Conservation (phyloP, 768 basidiomycete genomes). For the Clitopilus hobsonii region DNA sequence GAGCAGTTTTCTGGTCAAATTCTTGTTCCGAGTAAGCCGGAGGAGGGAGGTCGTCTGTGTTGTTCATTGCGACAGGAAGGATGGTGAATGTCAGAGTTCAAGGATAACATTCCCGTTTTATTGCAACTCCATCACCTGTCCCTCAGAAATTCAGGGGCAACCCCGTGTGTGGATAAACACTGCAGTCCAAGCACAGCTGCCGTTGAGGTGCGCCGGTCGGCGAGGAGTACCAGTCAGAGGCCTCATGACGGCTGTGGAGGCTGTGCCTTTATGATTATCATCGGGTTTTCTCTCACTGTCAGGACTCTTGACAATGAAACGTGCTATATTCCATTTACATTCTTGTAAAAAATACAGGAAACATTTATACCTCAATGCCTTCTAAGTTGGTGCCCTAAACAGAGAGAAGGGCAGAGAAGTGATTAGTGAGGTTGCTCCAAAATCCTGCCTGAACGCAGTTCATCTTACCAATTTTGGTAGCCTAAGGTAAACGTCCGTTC, state of each 20-base stretch:
- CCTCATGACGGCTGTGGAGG: neutral
- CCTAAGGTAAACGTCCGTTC: slow-evolving; percentile 78
- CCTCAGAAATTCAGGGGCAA: neutral
- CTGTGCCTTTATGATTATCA: neutral
- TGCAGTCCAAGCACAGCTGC: neutral
- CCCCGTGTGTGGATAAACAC: neutral
- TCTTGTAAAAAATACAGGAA: neutral
- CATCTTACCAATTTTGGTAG: slow-evolving; percentile 73
- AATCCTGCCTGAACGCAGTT: neutral
- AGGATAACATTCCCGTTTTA: slow-evolving; percentile 1
- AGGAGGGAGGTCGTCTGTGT: slow-evolving; percentile 26
- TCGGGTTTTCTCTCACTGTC: neutral
- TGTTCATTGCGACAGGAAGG: neutral
- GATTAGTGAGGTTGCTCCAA: neutral
- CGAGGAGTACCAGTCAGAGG: neutral
- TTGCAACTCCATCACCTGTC: neutral
- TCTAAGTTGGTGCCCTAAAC: slow-evolving; percentile 79
- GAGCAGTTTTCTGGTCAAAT: slow-evolving; percentile 49
- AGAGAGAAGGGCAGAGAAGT: neutral
- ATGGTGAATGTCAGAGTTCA: slow-evolving; percentile 3
- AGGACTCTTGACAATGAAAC: neutral
- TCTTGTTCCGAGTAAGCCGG: slow-evolving; percentile 44
- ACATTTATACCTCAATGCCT: slow-evolving; percentile 66
- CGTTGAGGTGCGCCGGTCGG: too few species aligned
- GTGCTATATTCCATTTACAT: too few species aligned